Evolutionary conservation across 2,329 filamentous ascomycete species (phyloP).

Genomic region (Colletotrichum ledebouriae): DNA sequence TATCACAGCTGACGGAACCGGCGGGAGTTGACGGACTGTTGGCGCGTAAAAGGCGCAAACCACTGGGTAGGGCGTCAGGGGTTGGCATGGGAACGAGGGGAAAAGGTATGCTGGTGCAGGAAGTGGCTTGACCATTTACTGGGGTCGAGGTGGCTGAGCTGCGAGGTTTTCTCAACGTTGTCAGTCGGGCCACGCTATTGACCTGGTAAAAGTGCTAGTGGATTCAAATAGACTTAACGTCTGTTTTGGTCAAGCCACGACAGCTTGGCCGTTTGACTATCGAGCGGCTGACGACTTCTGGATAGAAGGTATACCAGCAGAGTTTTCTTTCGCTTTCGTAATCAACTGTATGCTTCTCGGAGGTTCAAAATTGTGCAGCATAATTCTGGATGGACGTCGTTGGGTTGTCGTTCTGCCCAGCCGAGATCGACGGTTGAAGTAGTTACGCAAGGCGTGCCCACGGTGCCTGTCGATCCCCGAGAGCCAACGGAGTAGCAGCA

Average conservation of each 20-base stretch:
- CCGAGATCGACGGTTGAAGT: neutral
- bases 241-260: conserved; percentile 2
- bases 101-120: neutral
- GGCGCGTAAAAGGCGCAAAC: neutral
- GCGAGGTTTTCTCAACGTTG: conserved; percentile 4
- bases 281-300: neutral
- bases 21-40: neutral
- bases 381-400: neutral
- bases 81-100: conserved; percentile 1
- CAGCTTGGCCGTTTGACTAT: conserved; percentile 16
- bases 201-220: conserved; percentile 10
- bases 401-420: neutral
- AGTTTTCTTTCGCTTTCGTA: neutral
- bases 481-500: neutral
- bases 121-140: conserved; percentile 14
- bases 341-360: neutral
- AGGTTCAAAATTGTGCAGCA: neutral
- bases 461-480: neutral
- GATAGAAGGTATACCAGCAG: neutral
- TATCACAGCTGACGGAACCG: no score
- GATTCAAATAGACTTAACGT: conserved; percentile 26
- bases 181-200: conserved; percentile 29
- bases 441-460: neutral
- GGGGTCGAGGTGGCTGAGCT: neutral
- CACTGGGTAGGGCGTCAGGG: no score